Evolutionary conservation across 495 filamentous ascomycete genomes (phyloP).

Genomic region (Tuber indicum): DNA sequence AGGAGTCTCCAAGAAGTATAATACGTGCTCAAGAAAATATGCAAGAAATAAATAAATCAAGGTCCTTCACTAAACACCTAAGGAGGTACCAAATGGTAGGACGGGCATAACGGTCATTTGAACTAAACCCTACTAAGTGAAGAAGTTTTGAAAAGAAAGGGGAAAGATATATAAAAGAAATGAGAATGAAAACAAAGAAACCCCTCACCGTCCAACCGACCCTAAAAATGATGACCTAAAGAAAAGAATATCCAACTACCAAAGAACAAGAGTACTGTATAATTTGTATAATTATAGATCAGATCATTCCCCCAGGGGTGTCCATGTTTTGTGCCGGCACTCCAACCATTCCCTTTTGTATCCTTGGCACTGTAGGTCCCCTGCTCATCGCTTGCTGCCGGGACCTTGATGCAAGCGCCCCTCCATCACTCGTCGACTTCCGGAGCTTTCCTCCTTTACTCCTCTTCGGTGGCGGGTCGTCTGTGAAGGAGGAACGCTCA

Average conservation of each 20-base stretch:
- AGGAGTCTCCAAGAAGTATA: neutral
- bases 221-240: neutral
- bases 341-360: slow-evolving; percentile 24
- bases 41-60: neutral
- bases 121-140: neutral
- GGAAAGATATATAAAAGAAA: neutral
- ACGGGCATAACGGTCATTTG: neutral
- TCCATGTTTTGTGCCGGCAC: neutral
- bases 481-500: slow-evolving; percentile 36
- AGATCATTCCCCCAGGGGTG: slow-evolving; percentile 36
- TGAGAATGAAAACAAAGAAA: neutral
- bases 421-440: slow-evolving; percentile 41
- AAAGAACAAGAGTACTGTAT: neutral
- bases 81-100: neutral
- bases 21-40: neutral
- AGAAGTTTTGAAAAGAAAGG: neutral
- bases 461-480: slow-evolving; percentile 36
- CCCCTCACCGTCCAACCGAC: neutral
- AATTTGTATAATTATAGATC: neutral
- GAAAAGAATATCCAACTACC: neutral
- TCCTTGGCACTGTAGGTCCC: slow-evolving; percentile 21
- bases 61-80: neutral
- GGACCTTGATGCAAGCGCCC: slow-evolving; percentile 30
- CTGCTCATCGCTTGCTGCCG: slow-evolving; percentile 28
- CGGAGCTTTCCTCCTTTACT: slow-evolving; percentile 32